Evolutionary conservation across 73 alveolate genomes (phyloP).

Genomic region (Urostyla sp.): DNA sequence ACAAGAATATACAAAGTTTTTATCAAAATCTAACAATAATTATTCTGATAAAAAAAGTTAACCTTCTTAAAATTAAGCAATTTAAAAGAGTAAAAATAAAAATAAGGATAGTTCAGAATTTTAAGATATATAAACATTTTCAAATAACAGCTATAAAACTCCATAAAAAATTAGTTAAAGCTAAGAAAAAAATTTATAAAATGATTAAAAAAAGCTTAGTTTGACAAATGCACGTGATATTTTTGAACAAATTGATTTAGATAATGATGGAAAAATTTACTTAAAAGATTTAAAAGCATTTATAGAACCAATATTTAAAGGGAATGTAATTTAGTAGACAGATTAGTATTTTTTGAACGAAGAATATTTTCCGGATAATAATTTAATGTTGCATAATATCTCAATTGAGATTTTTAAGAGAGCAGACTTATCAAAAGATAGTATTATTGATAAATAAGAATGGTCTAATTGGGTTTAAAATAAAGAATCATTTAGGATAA

Average conservation of each 20-base stretch:
- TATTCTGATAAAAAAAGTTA: no score
- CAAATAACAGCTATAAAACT: no score
- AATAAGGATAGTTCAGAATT: no score
- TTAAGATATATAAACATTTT: no score
- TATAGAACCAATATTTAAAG: background rate
- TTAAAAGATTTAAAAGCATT: background rate
- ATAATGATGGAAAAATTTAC: background rate
- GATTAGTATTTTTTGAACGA: background rate
- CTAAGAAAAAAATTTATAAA: no score
- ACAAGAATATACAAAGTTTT: no score
- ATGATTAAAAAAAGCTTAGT: no score
- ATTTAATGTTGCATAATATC: background rate
- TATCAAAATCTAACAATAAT: no score
- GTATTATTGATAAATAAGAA: background rate
- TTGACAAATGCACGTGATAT: no score
- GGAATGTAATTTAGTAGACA: background rate
- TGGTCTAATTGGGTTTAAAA: constrained; percentile 4
- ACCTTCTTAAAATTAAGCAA: no score
- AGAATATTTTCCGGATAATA: background rate
- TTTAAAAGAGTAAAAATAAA: no score
- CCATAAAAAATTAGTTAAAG: no score
- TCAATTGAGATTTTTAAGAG: constrained; percentile 7
- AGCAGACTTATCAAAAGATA: background rate
- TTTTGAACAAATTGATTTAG: constrained; percentile 32
- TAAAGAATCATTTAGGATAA: background rate